These are phyloP conservation scores for Botrytis pseudocinerea DNA, from an alignment of 2,329 filamentous ascomycete genomes.

Conservation along the genomic window DNA sequence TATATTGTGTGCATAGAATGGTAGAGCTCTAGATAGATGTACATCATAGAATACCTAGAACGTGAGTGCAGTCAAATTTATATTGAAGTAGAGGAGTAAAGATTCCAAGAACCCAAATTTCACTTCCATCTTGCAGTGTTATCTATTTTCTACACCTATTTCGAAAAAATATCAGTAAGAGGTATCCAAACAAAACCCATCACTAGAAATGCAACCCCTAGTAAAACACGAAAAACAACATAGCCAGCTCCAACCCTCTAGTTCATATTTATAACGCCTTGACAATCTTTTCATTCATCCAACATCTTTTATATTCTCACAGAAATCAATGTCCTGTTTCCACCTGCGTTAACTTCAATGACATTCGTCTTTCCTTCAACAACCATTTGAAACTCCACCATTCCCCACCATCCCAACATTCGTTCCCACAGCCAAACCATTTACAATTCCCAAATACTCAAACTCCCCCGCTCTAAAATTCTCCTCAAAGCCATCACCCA, in stretches of 20 bases:
- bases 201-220: background rate
- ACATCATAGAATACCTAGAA: background rate
- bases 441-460: conserved; percentile 13
- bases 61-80: background rate
- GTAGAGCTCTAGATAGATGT: too few species aligned
- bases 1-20: too few species aligned
- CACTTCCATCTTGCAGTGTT: background rate
- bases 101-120: background rate
- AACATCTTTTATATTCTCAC: too few species aligned
- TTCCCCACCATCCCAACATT: background rate
- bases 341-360: background rate
- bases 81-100: background rate
- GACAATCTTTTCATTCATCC: rapidly evolving
- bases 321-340: background rate
- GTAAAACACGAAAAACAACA: background rate
- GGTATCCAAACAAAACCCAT: background rate
- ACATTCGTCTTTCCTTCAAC: background rate
- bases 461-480: background rate
- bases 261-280: too few species aligned
- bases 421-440: background rate
- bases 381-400: background rate
- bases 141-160: background rate
- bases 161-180: background rate
- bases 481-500: background rate
- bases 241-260: background rate